A percentile compares a stretch with the other conserved stretches of the same genome.
Evolutionary conservation across 805 yeast genomes (phyloP).

Genomic region (Candida nanaspora): DNA sequence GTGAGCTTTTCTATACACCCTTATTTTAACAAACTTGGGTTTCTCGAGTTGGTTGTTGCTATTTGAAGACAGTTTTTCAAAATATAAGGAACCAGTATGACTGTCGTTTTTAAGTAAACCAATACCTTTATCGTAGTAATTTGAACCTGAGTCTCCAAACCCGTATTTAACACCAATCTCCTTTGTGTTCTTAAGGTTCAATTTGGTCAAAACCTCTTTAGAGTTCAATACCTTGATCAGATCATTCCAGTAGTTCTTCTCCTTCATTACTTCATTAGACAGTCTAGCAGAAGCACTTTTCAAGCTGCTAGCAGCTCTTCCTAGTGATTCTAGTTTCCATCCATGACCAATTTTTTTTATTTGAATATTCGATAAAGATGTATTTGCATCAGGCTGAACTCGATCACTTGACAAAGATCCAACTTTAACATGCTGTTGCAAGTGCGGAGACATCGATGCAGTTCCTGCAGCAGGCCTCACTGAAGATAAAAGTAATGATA

Average conservation of each 20-base stretch:
- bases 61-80: conserved; percentile 20
- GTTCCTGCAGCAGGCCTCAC: conserved; percentile 81
- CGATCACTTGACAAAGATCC: conserved; percentile 60
- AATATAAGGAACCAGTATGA: conserved; percentile 34
- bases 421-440: conserved; percentile 64
- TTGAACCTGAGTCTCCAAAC: conserved; percentile 85
- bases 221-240: conserved; percentile 33
- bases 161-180: conserved; percentile 82
- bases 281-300: conserved; percentile 45
- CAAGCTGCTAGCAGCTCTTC: conserved; percentile 45
- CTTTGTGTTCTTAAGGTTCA: conserved; percentile 46
- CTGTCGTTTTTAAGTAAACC: conserved; percentile 56
- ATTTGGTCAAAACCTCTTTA: conserved; percentile 61
- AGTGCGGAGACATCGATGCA: conserved; percentile 80
- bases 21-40: conserved; percentile 49
- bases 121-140: conserved; percentile 63
- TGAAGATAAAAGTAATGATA: conserved; percentile 73
- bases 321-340: conserved; percentile 75
- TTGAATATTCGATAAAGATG: conserved; percentile 6
- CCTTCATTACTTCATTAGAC: conserved; percentile 48
- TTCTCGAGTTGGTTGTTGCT: conserved; percentile 27
- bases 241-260: conserved; percentile 62
- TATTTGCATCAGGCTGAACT: conserved; percentile 20
- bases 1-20: conserved; percentile 27
- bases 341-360: conserved; percentile 51